A percentile compares a stretch with the other conserved stretches of the same genome.
Evolutionary conservation across 2,329 filamentous ascomycete genomes (phyloP).

Genomic region (Rhynchosporium secalis): DNA sequence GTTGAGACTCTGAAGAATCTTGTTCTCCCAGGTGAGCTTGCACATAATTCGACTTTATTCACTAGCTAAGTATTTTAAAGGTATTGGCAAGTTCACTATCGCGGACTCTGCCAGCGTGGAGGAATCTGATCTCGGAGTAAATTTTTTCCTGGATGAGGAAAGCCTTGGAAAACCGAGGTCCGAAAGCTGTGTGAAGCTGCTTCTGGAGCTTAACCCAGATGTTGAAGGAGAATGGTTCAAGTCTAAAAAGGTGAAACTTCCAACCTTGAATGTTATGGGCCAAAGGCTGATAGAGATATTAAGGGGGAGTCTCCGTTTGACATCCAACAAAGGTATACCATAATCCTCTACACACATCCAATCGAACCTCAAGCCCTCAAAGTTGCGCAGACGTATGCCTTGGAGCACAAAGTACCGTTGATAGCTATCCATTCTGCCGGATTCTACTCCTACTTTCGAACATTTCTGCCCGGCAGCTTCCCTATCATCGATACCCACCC

Average conservation of each 20-base stretch:
- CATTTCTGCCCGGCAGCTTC: conserved; percentile 75
- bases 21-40: conserved; percentile 72
- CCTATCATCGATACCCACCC: conserved; percentile 96
- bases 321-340: conserved; percentile 50
- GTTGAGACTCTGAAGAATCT: conserved; percentile 95
- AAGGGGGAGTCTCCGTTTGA: conserved; percentile 33
- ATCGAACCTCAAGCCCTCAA: conserved; percentile 53
- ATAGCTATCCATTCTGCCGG: conserved; percentile 86
- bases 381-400: conserved; percentile 51
- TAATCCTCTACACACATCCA: conserved; percentile 62
- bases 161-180: conserved; percentile 77
- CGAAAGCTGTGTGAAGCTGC: conserved; percentile 71
- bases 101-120: conserved; percentile 76
- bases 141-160: conserved; percentile 89
- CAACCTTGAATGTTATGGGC: no score
- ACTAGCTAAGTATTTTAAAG: conserved; percentile 43
- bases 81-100: conserved; percentile 89
- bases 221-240: conserved; percentile 74
- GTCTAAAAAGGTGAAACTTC: conserved; percentile 45
- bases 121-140: conserved; percentile 85
- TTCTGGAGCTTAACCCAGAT: conserved; percentile 90
- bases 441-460: conserved; percentile 87
- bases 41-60: conserved; percentile 6
- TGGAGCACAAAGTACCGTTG: conserved; percentile 65
- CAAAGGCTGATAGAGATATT: neutral